Evolutionary conservation across 2,329 filamentous ascomycete species (phyloP), one percentile per base, ranked within the genome.

Genomic region (Aspergillus quadricinctus): DNA sequence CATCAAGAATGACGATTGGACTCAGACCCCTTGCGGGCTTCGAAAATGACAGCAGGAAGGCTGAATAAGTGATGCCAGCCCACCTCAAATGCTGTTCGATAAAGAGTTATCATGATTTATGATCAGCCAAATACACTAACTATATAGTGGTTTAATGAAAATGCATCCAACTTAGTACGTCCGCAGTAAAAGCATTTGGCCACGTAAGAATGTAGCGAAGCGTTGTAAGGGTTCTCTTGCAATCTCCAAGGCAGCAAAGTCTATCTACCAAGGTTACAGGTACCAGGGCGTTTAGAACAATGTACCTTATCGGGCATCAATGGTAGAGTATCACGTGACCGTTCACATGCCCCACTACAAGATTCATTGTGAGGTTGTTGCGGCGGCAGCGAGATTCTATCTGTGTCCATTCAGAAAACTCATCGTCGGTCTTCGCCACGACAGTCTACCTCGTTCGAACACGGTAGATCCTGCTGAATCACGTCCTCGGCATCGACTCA

Each of bases 91-190:
- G 48, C 41, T 50, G 29, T 56, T 41, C 54, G 52, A 50, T 53
- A 27, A 57, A 63, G 50, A 63, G 57, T 66, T 61, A 66, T 64
- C 62, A 66, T 66, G 62, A 66, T 58, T 62, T 60, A 62, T 57
- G 55, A 61, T 56, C 56, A 55, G 62, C 62, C 58, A 61, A 27
- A 54, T 59, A 59, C 50, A 58, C 53, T 51, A 61, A 58, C 53
- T 51, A 61, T 51, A 49, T 60, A 66, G 53, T 61, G 60, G 60
- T 57, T 49, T 66, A 65, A 66, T 66, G 61, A 61, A 66, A 63
- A 52, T 55, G 4, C 43, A 27, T 46, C 43, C 43, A 48, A 21
- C 23, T 51, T 29, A 40, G 29, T 23, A 35, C 11, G 23, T 50
- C 28, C 23, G 29, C 46, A 27, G 46, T 37, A 37, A 21, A 21